Base-by-base conservation (phyloP, 164 flowering plant species). In the Sextonia rubra region DNA sequence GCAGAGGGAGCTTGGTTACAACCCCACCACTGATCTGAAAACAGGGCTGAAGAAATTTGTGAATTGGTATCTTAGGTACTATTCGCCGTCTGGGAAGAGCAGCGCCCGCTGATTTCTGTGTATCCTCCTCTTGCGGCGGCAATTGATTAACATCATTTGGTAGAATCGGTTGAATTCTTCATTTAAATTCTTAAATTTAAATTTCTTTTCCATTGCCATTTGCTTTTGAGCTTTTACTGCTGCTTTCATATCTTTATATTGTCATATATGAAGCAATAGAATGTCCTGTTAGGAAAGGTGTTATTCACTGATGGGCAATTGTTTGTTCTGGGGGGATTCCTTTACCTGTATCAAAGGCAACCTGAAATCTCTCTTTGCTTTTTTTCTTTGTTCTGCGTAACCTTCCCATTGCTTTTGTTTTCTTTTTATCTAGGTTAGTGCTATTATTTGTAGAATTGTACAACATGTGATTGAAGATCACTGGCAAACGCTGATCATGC, bases 11-110 rank as follows among this genome's bases (percentile, higher is more conserved):
- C 85, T 93, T 55, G 90, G 94, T 9, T 93, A 93, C 77, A 87
- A 89, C 82, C 97, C 98, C 60, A 82, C 91, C 0, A 93, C 96
- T 2, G 94, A 93, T 86, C 81, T 93, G 81, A 94, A 91, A 77
- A 82, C 91, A 0, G 98, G 98, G 9, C 77, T 93, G 87, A 91
- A 93, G 90, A 93, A 90, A 68, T 93, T 89, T 48, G 90, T 87
- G 8, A 63, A 82, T 71, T 89, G 94, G 94, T 89, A 89, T 69
- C 76, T 86, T 63, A 80, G 78, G 68, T 93, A 88, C 85, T 90
- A 93, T 77, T 74, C 79, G 8, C 76, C 62, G 26, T 63, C 71
- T 62, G 90, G 90, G 71, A 87, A 88, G 87, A 90, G 86, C 80
- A 87, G 86, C 69, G 74, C 77, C 44, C 81, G 77, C 30, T 87